Base-by-base conservation (phyloP, 352 stramenopile species). In the Phytophthora niederhauseri region DNA sequence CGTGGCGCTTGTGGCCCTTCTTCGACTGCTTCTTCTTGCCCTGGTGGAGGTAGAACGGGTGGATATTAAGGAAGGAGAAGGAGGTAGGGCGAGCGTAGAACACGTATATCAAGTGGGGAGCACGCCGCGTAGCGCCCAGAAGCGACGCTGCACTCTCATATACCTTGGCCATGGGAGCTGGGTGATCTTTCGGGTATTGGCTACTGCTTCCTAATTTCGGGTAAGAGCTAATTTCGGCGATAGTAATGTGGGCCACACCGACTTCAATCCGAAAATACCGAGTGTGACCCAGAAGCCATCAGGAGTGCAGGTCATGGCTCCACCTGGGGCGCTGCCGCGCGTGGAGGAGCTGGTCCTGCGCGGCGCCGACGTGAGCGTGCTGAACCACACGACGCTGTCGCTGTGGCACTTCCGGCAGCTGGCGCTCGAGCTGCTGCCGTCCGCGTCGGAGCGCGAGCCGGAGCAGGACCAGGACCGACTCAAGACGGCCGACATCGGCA, bases 351-450 rank as follows among this genome's bases (percentile, higher is more conserved):
- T 91, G 52, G 59, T 91, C 63, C 76, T 94, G 38, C 70, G 65
- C n/a, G 81, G 80, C 54, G 61, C 65, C 30, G 85, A 95, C 70
- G 71, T 95, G 49, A 80, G 65, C 36, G 81, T 91, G 55, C 75
- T 95, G 57, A 91, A 93, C 71, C 85, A 84, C 55, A 77, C 84
- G 72, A 86, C 81, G 49, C 73, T 95, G 12, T 92, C 87, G 36
- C 79, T 93, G 17, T 95, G 87, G 87, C 87, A 95, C 71, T 90
- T 92, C 65, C 77, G 85, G 55, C 82, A 93, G 61, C 66, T 95
- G 45, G 65, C 75, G 52, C 69, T 75, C 11, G 78, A 80, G 61
- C 63, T 91, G 49, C 60, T 94, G 17, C 79, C 82, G 52, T 20
- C 56, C 17, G 65, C 75, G 12, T 22, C 57, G 4, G 70, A 82